Base-by-base conservation (phyloP, 164 flowering plant genomes). In the Cinnamomum micranthum region DNA sequence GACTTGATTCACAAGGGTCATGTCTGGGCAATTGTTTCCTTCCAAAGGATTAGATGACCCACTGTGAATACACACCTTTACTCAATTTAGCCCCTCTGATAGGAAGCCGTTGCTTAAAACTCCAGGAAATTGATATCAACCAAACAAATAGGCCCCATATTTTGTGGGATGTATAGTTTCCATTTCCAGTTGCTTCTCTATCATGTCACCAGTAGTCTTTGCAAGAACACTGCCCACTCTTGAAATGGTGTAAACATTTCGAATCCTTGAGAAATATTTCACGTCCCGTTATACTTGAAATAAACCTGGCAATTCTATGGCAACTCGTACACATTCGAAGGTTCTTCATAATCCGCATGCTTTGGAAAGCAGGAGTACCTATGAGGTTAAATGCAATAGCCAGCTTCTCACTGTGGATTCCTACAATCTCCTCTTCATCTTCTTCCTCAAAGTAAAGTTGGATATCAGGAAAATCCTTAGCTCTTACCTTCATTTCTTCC, bases 381-480 rank as follows among this genome's bases (percentile, higher is more conserved):
- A 81, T 67, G 41, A 81, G 72, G 50, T 76, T 65, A 78, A 78
- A 81, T 27, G 79, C 76, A 33, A 81, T 70, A 27, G 83, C 83
- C 70, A 81, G 35, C 72, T 81, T 78, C 79, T 78, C 83, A 28
- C 83, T 78, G 28, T 81, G 83, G 50, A 76, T 65, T 22, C 83
- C 81, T n/a, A 31, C n/a, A 58, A 68, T 71, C 27, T 71, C 75
- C 65, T 81, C 82, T 55, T 67, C 71, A 72, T 80, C 82, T 75
- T 81, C 83, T 67, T 81, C 83, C 25, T 78, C 81, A 9, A 78
- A 50, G 25, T 22, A 33, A 73, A 73, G 75, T 50, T 70, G 69
- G 9, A 71, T n/a, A 63, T 76, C 76, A 58, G 31, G 69, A 67
- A 60, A 28, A 59, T 71, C 75, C 3, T 50, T 19, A 66, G 10